These are phyloP conservation scores for Apiospora aurea DNA, from an alignment of 2,329 filamentous ascomycete genomes.

Conservation along the genomic window DNA sequence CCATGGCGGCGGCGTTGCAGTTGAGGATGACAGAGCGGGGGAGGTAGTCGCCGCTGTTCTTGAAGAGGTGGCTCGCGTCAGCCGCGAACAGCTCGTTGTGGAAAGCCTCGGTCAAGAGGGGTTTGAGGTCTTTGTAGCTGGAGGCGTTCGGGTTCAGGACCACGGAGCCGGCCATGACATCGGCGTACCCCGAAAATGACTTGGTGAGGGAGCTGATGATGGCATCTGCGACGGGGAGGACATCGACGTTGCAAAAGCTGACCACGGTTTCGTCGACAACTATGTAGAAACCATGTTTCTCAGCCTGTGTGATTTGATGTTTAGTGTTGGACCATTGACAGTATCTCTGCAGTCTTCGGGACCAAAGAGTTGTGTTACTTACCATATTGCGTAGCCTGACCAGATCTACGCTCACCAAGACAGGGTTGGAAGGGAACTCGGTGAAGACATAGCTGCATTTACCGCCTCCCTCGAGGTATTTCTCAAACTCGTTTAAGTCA, in stretches of 20 bases:
- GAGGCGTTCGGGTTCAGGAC: conserved; percentile 34
- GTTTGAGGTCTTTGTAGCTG: conserved; percentile 32
- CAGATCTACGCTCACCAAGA: conserved; percentile 51
- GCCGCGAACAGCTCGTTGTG: conserved; percentile 54
- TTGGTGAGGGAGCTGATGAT: conserved; percentile 59
- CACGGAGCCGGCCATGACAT: conserved; percentile 42
- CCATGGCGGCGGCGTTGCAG: conserved; percentile 52
- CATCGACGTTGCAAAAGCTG: conserved; percentile 58
- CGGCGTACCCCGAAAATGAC: conserved; percentile 62
- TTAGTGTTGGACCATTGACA: not conserved
- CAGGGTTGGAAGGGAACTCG: conserved; percentile 59
- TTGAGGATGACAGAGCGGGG: conserved; percentile 48
- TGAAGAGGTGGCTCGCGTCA: conserved; percentile 54
- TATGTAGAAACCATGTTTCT: conserved; percentile 53
- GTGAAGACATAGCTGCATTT: conserved; percentile 54
- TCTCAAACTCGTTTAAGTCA: conserved; percentile 53
- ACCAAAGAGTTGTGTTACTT: conserved; percentile 30
- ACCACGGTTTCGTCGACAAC: conserved; percentile 57
- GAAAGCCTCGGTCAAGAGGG: conserved; percentile 39
- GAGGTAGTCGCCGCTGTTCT: conserved; percentile 54
- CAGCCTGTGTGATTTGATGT: conserved; percentile 31
- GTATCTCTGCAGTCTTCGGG: too few species aligned
- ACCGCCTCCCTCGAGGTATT: conserved; percentile 49
- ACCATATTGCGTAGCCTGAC: conserved; percentile 48
- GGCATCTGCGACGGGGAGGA: conserved; percentile 56